phyloP scores from a whole-genome alignment of 176 grass and related monocot species.

The Leersia perrieri region DNA sequence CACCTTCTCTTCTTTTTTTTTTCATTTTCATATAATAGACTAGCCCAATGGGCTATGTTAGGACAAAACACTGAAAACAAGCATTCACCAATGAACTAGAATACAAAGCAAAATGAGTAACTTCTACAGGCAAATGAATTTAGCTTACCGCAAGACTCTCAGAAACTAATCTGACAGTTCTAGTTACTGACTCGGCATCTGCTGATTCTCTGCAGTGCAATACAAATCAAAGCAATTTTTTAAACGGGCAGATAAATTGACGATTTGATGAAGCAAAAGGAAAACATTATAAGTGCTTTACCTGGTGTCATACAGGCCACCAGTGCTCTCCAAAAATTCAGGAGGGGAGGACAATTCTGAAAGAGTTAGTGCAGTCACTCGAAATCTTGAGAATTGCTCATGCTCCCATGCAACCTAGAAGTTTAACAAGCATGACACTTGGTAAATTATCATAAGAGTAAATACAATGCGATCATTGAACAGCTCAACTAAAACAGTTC shows the following conservation, averaged over 20 bases:
- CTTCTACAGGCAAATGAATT: slow-evolving; percentile 16
- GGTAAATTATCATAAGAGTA: neutral
- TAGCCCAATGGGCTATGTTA: neutral
- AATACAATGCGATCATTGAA: neutral
- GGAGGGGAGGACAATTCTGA: slow-evolving; percentile 76
- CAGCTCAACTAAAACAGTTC: slow-evolving; percentile 18
- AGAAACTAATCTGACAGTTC: slow-evolving; percentile 85
- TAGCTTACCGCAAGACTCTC: slow-evolving; percentile 85
- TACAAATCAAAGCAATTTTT: neutral
- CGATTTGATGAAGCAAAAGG: neutral
- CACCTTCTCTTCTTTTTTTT: neutral
- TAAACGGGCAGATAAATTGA: neutral
- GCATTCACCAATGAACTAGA: neutral
- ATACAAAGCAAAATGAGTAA: neutral
- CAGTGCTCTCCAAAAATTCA: slow-evolving; percentile 88
- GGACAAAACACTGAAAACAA: neutral
- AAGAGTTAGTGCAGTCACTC: slow-evolving; percentile 91
- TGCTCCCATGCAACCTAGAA: slow-evolving; percentile 98
- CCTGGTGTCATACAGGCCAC: slow-evolving; percentile 79
- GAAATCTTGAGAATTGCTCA: slow-evolving; percentile 97
- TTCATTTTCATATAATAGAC: neutral
- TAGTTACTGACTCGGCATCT: slow-evolving; percentile 58
- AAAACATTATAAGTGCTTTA: slow-evolving; percentile 24
- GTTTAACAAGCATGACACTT: slow-evolving; percentile 20
- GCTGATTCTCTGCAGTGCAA: slow-evolving; percentile 64